A percentile compares a stretch with the other conserved stretches of the same genome.
Conservation (phyloP, 2,329 filamentous ascomycete genomes). For the Ophiocordyceps sinensis region DNA sequence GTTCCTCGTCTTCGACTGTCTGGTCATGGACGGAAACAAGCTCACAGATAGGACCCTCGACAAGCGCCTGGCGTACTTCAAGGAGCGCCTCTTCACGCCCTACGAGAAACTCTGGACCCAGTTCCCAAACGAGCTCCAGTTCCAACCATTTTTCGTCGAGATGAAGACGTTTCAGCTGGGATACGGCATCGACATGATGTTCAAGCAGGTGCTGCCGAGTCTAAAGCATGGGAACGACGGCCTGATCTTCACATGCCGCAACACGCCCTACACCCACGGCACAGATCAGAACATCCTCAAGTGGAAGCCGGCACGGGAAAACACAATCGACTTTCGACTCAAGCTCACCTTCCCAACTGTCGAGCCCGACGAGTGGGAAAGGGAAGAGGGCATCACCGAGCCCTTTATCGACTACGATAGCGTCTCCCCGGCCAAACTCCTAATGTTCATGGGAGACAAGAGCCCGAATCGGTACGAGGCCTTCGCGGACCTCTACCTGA, state of each 20-base stretch:
- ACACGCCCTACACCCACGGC: slow-evolving; percentile 72
- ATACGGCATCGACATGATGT: slow-evolving; percentile 87
- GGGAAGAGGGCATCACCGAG: slow-evolving; percentile 47
- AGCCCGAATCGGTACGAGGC: slow-evolving; percentile 40
- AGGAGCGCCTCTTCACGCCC: slow-evolving; percentile 58
- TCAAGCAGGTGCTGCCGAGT: slow-evolving; percentile 67
- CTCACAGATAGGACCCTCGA: slow-evolving; percentile 70
- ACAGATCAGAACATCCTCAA: slow-evolving; percentile 92
- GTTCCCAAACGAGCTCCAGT: slow-evolving; percentile 54
- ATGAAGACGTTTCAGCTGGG: slow-evolving; percentile 82
- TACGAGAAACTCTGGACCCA: slow-evolving; percentile 48
- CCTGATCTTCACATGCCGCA: slow-evolving; percentile 91
- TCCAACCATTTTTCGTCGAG: slow-evolving; percentile 66
- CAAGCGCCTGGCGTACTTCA: slow-evolving; percentile 79
- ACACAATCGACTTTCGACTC: slow-evolving; percentile 85
- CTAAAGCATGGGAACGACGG: slow-evolving; percentile 92
- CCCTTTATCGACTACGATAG: slow-evolving; percentile 67
- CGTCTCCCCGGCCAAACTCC: slow-evolving; percentile 58
- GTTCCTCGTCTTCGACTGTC: slow-evolving; percentile 87
- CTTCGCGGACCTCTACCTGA: slow-evolving; percentile 56
- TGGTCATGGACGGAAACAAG: slow-evolving; percentile 63
- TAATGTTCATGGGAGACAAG: slow-evolving; percentile 49
- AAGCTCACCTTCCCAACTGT: slow-evolving; percentile 59
- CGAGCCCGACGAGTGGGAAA: slow-evolving; percentile 54
- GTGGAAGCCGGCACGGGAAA: slow-evolving; percentile 93